Percentiles rank a stretch among this genome's conserved stretches.
These are phyloP conservation scores for Suhomyces taliae DNA, from an alignment of 1,139 yeast species.

Conservation along the genomic window DNA sequence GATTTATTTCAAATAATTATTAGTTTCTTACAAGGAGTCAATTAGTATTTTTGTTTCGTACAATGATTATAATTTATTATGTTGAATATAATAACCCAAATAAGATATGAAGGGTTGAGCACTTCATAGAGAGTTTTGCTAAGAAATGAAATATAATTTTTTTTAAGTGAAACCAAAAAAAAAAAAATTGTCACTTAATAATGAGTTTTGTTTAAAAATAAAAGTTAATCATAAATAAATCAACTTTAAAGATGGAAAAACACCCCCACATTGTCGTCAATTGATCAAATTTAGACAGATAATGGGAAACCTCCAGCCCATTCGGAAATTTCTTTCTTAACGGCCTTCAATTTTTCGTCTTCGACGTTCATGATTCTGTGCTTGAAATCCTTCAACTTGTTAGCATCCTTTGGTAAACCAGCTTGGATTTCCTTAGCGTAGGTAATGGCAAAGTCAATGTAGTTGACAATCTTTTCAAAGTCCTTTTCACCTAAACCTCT, in stretches of 20 bases:
- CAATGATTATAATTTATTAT: conserved; percentile 5
- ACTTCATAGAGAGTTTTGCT: conserved; percentile 7
- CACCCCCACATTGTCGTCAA: not conserved
- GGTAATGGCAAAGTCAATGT: conserved; percentile 80
- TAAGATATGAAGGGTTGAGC: conserved; percentile 12
- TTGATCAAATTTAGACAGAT: conserved; percentile 50
- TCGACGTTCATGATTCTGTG: conserved; percentile 70
- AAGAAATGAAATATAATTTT: conserved; percentile 9
- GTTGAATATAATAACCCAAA: conserved; percentile 13
- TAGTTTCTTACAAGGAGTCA: too few relatives aligned
- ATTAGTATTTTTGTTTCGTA: too few relatives aligned
- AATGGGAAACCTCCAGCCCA: conserved; percentile 97
- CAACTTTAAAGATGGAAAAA: too few relatives aligned
- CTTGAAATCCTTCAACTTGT: conserved; percentile 93
- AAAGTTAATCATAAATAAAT: not conserved
- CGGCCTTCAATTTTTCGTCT: conserved; percentile 57
- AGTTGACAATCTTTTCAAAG: conserved; percentile 76
- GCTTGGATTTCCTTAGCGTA: conserved; percentile 77
- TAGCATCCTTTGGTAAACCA: conserved; percentile 78
- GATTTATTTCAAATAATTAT: too few relatives aligned
- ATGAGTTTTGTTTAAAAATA: not conserved
- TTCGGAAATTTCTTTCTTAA: conserved; percentile 76
- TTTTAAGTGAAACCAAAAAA: not conserved
- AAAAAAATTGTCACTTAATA: too few relatives aligned
- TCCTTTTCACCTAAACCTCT: conserved; percentile 92